phyloP scores from a whole-genome alignment of 2,329 filamentous ascomycete species.

The Penicillium italicum region DNA sequence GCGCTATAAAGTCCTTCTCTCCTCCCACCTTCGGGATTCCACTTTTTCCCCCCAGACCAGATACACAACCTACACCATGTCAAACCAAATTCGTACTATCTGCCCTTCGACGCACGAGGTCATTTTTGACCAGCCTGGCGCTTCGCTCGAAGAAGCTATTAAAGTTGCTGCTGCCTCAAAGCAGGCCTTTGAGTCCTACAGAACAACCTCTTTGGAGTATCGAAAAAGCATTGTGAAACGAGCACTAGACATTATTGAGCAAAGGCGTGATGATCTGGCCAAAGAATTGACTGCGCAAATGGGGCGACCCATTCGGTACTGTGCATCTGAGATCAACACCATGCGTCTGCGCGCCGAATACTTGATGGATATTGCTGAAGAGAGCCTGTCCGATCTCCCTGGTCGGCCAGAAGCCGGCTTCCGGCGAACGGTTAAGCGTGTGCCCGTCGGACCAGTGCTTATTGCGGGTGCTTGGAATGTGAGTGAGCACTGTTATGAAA shows the following conservation, averaged over 20 bases:
- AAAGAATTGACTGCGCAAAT: constrained; percentile 84
- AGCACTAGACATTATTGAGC: constrained; percentile 65
- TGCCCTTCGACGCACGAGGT: constrained; percentile 83
- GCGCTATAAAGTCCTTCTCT: constrained; percentile 12
- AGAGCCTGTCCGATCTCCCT: constrained; percentile 71
- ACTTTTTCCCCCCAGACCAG: background rate
- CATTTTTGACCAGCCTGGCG: constrained; percentile 74
- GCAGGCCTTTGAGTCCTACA: constrained; percentile 50
- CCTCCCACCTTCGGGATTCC: background rate
- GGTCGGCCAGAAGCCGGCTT: constrained; percentile 82
- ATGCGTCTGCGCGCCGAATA: constrained; percentile 79
- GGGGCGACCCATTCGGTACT: constrained; percentile 84
- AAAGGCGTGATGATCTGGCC: constrained; percentile 71
- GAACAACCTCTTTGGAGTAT: constrained; percentile 66
- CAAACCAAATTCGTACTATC: constrained; percentile 57
- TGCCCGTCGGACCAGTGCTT: constrained; percentile 78
- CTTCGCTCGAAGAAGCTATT: constrained; percentile 31
- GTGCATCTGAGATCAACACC: constrained; percentile 74
- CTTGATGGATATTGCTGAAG: constrained; percentile 74
- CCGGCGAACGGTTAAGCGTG: constrained; percentile 80
- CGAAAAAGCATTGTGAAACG: constrained; percentile 77
- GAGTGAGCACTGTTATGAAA: constrained; percentile 40
- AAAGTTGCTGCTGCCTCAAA: constrained; percentile 26
- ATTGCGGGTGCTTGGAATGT: constrained; percentile 93
- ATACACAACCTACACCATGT: constrained; percentile 15